Evolutionary conservation across 257 asterid species (phyloP).

Genomic region (Plantago elongata): DNA sequence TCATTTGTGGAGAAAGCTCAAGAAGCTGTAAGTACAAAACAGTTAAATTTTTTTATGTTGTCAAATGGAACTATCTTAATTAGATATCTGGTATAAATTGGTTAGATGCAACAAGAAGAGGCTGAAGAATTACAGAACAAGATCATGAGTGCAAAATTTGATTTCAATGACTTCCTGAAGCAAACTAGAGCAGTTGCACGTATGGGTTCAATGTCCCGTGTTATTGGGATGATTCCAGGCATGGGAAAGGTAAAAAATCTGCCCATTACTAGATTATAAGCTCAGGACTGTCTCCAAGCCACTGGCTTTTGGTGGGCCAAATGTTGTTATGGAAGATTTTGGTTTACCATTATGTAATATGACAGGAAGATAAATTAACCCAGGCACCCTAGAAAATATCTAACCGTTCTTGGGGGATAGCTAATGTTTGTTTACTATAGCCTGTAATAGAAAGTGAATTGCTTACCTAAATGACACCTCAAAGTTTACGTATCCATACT

Average conservation of each 20-base stretch:
- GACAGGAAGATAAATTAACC: too few species aligned
- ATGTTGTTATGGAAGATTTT: too few species aligned
- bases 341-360: too few species aligned
- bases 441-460: too few species aligned
- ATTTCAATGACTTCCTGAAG: conserved; percentile 91
- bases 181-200: conserved; percentile 92
- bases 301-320: too few species aligned
- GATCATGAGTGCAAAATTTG: conserved; percentile 96
- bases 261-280: conserved; percentile 4
- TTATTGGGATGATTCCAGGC: conserved; percentile 97
- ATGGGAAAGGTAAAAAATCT: conserved; percentile 74
- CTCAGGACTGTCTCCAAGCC: not conserved
- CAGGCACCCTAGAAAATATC: too few species aligned
- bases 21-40: conserved; percentile 71
- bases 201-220: conserved; percentile 99
- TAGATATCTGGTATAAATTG: conserved; percentile 13
- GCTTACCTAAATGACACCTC: too few species aligned
- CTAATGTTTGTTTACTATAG: too few species aligned
- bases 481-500: too few species aligned
- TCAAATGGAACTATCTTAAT: conserved; percentile 14
- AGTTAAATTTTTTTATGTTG: conserved; percentile 4
- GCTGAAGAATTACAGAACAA: conserved; percentile 96
- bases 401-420: too few species aligned
- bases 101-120: conserved; percentile 92
- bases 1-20: conserved; percentile 99